Conservation (phyloP, 805 yeast genomes). For the Hagleromyces aurorensis region DNA sequence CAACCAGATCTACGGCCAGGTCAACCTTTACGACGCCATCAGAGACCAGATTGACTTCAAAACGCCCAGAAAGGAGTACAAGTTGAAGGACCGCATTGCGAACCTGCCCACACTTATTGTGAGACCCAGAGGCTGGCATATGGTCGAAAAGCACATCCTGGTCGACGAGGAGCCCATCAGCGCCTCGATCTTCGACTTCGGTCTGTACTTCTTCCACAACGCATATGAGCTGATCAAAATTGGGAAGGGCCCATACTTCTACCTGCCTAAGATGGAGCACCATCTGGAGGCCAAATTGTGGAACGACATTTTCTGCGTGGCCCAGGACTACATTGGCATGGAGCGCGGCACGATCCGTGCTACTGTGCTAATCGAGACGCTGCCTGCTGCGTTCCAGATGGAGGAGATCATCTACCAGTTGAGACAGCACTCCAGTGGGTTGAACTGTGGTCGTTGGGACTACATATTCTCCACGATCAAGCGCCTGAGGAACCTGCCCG, state of each 20-base stretch:
- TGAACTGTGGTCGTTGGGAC: constrained; percentile 89
- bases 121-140: constrained; percentile 87
- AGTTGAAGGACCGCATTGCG: constrained; percentile 39
- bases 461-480: constrained; percentile 77
- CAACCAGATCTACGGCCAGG: constrained; percentile 74
- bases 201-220: constrained; percentile 68
- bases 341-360: constrained; percentile 76
- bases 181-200: constrained; percentile 75
- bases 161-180: constrained; percentile 71
- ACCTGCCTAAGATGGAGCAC: constrained; percentile 82
- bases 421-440: constrained; percentile 69
- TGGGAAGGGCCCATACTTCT: constrained; percentile 77
- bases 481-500: constrained; percentile 59
- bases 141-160: constrained; percentile 62
- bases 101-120: constrained; percentile 65
- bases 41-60: constrained; percentile 55
- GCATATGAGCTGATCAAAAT: constrained; percentile 51
- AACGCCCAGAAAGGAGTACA: constrained; percentile 37
- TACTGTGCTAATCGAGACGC: constrained; percentile 72
- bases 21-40: constrained; percentile 66
- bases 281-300: constrained; percentile 75
- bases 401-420: constrained; percentile 75
- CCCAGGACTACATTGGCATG: constrained; percentile 63
- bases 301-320: constrained; percentile 70
- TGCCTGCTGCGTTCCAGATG: constrained; percentile 83